phyloP scores from a whole-genome alignment of 179 eudicot species.

The Amaranthus tricolor region DNA sequence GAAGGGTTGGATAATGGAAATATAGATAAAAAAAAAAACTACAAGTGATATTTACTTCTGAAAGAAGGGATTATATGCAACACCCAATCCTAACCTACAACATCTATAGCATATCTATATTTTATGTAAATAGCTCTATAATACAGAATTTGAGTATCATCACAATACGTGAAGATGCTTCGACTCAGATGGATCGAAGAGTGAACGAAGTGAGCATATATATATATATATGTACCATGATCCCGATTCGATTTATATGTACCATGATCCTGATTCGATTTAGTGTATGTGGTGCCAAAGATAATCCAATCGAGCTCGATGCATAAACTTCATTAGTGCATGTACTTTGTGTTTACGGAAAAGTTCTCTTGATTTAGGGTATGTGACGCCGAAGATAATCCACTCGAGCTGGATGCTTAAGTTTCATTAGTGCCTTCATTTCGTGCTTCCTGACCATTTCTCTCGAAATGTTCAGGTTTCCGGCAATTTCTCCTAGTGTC shows the following conservation, averaged over 20 bases:
- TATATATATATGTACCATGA: constrained; percentile 27
- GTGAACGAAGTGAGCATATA: constrained; percentile 13
- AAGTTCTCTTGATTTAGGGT: constrained; percentile 68
- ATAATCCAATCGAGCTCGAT: constrained; percentile 82
- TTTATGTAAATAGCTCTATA: constrained; percentile 9
- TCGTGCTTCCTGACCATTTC: constrained; percentile 98
- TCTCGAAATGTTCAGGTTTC: constrained; percentile 86
- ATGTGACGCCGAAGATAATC: constrained; percentile 78
- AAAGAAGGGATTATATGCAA: neutral
- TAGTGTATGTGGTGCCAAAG: constrained; percentile 61
- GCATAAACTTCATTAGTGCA: constrained; percentile 95
- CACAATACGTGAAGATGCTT: neutral
- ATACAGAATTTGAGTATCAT: constrained; percentile 11
- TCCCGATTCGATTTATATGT: neutral
- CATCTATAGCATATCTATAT: constrained; percentile 19
- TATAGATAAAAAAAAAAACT: neutral
- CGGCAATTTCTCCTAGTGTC: constrained; percentile 88
- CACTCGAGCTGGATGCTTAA: constrained; percentile 86
- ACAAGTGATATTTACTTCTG: constrained; percentile 24
- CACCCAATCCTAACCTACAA: constrained; percentile 24
- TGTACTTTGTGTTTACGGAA: constrained; percentile 89
- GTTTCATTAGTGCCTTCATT: constrained; percentile 93
- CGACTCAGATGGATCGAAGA: constrained; percentile 4
- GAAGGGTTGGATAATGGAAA: neutral
- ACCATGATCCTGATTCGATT: constrained; percentile 9